Base-by-base conservation (phyloP, 805 yeast genomes). In the Wickerhamomyces hampshirensis region DNA sequence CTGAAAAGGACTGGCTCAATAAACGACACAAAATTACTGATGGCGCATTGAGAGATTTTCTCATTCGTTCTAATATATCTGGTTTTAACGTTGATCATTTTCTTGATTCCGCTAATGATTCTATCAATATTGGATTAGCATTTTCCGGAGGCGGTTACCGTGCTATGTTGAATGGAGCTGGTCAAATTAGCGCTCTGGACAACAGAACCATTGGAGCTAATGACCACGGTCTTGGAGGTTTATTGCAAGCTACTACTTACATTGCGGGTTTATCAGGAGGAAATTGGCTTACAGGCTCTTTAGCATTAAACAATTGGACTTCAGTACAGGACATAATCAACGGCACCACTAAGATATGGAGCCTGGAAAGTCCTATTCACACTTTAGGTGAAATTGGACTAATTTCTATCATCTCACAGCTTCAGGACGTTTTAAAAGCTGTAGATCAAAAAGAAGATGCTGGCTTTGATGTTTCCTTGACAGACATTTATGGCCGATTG, bases 81-180 rank as follows among this genome's bases (percentile, higher is more conserved):
- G 31, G 63, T 69, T 43, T 59, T 78, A 46, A 61, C 63, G 38
- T 54, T 2, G 63, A 60, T 17, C 54, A 50, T 1, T 75, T 65
- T 42, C 48, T 69, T 21, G 61, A 62, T 34, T 40, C 50, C 6
- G 52, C 65, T 28, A 59, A 23, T 53, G 27, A 46, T 13, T 46
- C 75, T 5, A 63, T 72, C 37, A 66, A 68, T 39, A 63, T 80
- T 27, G 85, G 75, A 9, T 46, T 71, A 12, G 77, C 87, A 9
- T 80, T 77, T 51, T 69, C 84, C 12, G 95, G 95, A 33, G 95
- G 95, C 55, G 95, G 95, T 12, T 85, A 83, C 59, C 70, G 95
- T 44, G 94, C 95, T 29, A 84, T 86, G 91, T 60, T 85, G 28
- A 58, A 68, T 38, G 94, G 94, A 4, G 94, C 93, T 8, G 95